Percentiles rank a stretch among this genome's conserved stretches.
phyloP scores from a whole-genome alignment of 2,329 filamentous ascomycete genomes.

The Microsporum audouinii region DNA sequence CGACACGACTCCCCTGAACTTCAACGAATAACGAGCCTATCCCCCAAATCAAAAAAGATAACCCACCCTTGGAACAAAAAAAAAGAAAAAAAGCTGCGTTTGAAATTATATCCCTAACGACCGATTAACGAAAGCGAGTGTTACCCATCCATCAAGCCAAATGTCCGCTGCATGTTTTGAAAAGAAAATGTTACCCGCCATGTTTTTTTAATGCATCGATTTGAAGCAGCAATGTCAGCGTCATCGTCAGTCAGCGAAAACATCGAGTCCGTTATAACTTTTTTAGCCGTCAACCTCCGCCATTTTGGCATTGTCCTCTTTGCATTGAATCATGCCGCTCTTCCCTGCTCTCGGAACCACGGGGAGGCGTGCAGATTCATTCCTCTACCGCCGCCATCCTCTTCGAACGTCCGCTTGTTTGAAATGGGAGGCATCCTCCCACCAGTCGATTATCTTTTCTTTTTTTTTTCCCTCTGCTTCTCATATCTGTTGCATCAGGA shows the following conservation, averaged over 20 bases:
- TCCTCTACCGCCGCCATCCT: background rate
- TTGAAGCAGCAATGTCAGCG: background rate
- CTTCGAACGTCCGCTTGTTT: background rate
- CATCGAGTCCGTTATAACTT: background rate
- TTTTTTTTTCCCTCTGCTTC: background rate
- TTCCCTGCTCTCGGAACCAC: background rate
- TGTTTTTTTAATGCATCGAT: background rate
- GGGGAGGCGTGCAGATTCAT: background rate
- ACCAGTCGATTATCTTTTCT: background rate
- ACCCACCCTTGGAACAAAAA: background rate
- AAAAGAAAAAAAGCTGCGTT: background rate
- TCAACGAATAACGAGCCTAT: background rate
- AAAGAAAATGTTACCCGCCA: background rate
- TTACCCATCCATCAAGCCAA: background rate
- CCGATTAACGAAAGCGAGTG: slow-evolving; percentile 4
- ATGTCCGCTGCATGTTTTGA: background rate
- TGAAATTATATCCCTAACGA: background rate
- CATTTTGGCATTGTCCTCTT: background rate
- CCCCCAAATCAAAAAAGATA: background rate
- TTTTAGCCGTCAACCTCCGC: background rate
- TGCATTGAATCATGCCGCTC: background rate
- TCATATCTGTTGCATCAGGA: background rate
- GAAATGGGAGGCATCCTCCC: background rate
- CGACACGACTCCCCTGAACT: background rate
- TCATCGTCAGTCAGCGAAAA: slow-evolving; percentile 3